phyloP scores from a whole-genome alignment of 2,329 filamentous ascomycete genomes.

The Aspergillus carbonarius region DNA sequence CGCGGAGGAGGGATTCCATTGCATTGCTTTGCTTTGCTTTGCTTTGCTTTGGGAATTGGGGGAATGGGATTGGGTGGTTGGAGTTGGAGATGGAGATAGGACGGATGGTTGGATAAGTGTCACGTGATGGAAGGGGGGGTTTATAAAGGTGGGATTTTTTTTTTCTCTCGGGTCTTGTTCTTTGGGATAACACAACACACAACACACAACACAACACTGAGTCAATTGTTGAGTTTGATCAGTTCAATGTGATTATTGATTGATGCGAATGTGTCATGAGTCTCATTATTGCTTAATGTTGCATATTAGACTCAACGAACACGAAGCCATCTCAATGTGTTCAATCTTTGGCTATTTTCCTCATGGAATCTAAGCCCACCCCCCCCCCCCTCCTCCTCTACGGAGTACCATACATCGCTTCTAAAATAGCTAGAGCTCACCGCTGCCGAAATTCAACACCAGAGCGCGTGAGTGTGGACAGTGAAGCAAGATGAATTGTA shows the following conservation, averaged over 20 bases:
- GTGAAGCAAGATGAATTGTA: slow-evolving; percentile 54
- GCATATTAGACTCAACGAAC: background rate
- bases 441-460: slow-evolving; percentile 48
- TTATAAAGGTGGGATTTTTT: slow-evolving; percentile 1
- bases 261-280: background rate
- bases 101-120: too few species aligned
- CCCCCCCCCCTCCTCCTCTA: too few species aligned
- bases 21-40: background rate
- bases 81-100: too few species aligned
- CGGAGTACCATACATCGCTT: slow-evolving; percentile 31
- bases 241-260: background rate
- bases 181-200: background rate
- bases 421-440: slow-evolving; percentile 58
- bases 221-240: background rate
- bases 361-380: slow-evolving; percentile 2
- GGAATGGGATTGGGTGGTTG: too few species aligned
- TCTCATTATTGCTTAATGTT: slow-evolving; percentile 12
- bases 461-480: slow-evolving; percentile 59
- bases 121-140: background rate
- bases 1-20: slow-evolving; percentile 34
- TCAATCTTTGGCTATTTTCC: background rate
- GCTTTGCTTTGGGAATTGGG: background rate
- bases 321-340: background rate
- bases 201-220: background rate
- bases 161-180: slow-evolving; percentile 3